Evolutionary conservation across 441 rosid genomes (phyloP), one percentile per base, ranked within the genome.

Genomic region (Adansonia madagascariensis): DNA sequence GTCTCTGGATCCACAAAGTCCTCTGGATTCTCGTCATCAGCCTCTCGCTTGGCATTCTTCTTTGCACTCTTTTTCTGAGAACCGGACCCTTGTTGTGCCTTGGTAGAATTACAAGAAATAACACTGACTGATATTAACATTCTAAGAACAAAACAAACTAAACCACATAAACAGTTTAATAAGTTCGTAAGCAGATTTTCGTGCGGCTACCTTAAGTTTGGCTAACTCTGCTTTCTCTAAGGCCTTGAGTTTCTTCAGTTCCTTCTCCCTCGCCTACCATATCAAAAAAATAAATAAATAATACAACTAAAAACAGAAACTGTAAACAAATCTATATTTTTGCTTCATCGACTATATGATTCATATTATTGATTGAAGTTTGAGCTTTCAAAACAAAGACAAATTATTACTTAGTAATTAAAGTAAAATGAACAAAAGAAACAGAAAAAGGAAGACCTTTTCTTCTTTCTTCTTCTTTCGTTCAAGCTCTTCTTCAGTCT

Each of bases 391-490:
- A 44, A 44, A 6, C 44, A 41, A 41, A 41, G 44, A 41, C 8
- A 41, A 41, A 41, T 41, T 41, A 41, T 8, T 8, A 44, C 47
- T 44, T 44, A 44, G 20, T 20, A 60, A 66, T 18, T 10, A 39
- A 15, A 50, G 44, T 0, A 55, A 8, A 64, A 31, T 63, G 57
- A n/a, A 22, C 8, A 68, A 14, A 15, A 12, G 27, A 57, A 1
- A 6, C 4, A 3, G 27, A 3, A 31, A 4, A 52, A 31, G 2
- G 8, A 44, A 44, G 39, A 92, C 97, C 91, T 92, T 94, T 73
- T 94, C 97, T 75, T 94, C 97, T 75, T 94, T 95, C 86, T 89
- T 95, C 93, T 92, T 92, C 90, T 95, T 91, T 49, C 95, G 84
- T 82, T 95, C 98, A 15, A 88, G 86, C 18, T 94, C 98, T 79